These are phyloP conservation scores for Talaromyces amestolkiae DNA, from an alignment of 2,329 filamentous ascomycete species.

Conservation along the genomic window DNA sequence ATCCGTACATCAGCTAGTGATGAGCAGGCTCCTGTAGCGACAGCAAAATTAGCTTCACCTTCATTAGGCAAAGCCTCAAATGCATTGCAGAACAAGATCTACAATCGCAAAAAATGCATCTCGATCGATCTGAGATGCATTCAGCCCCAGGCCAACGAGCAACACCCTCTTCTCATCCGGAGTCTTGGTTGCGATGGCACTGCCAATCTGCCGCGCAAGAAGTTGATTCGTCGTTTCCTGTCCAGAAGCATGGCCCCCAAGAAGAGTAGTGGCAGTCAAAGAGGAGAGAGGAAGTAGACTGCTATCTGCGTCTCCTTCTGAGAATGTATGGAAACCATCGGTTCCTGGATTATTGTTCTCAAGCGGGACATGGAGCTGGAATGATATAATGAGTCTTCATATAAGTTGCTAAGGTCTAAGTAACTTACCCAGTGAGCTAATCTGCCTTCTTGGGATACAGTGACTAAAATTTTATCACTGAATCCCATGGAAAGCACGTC, in stretches of 20 bases:
- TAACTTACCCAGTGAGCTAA: slow-evolving; percentile 82
- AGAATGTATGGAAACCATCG: slow-evolving; percentile 39
- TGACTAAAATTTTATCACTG: slow-evolving; percentile 86
- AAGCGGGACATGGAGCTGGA: slow-evolving; percentile 33
- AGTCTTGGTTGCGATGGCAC: slow-evolving; percentile 68
- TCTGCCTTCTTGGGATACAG: slow-evolving; percentile 78
- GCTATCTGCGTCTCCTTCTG: slow-evolving; percentile 46
- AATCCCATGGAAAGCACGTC: slow-evolving; percentile 72
- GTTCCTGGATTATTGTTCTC: slow-evolving; percentile 36
- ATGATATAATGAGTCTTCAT: not conserved
- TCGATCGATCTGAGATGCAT: slow-evolving; percentile 43
- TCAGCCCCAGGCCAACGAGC: slow-evolving; percentile 58
- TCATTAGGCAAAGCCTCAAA: slow-evolving; percentile 27
- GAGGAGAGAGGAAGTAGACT: slow-evolving; percentile 72
- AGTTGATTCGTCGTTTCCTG: slow-evolving; percentile 83
- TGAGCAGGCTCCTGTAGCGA: not conserved
- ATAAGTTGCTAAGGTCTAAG: not conserved
- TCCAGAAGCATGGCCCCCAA: slow-evolving; percentile 76
- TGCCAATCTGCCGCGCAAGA: slow-evolving; percentile 85
- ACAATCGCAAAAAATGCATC: slow-evolving; percentile 45
- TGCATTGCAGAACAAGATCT: slow-evolving; percentile 44
- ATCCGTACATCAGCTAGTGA: not conserved
- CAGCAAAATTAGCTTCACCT: not conserved
- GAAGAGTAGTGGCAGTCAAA: slow-evolving; percentile 79
- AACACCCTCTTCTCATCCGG: slow-evolving; percentile 61